A percentile compares a stretch with the other conserved stretches of the same genome.
Evolutionary conservation across 306 rosid genomes (phyloP).

Genomic region (Luffa aegyptiaca): DNA sequence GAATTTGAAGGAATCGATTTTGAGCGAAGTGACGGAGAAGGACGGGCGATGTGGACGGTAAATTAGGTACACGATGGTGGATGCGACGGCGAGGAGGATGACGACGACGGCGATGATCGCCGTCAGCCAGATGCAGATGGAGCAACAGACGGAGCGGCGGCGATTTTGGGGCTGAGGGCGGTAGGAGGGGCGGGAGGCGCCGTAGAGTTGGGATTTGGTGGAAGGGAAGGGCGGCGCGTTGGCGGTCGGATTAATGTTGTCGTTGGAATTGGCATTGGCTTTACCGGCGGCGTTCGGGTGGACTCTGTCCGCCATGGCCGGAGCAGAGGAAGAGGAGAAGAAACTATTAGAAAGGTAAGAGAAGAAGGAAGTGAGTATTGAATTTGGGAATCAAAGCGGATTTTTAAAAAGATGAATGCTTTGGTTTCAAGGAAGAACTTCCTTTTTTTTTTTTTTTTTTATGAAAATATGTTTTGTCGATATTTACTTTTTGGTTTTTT

Average conservation of each 20-base stretch:
- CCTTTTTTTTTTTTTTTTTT: background rate
- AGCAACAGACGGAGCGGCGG: slow-evolving; percentile 42
- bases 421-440: slow-evolving; percentile 6
- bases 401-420: background rate
- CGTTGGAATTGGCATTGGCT: background rate
- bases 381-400: background rate
- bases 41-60: slow-evolving; percentile 47
- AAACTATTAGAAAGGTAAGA: background rate
- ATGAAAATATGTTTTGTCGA: background rate
- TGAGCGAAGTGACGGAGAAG: slow-evolving; percentile 28
- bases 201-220: slow-evolving; percentile 53
- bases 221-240: slow-evolving; percentile 39
- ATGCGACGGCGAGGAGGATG: slow-evolving; percentile 33
- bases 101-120: slow-evolving; percentile 33
- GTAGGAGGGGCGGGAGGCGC: slow-evolving; percentile 62
- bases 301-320: slow-evolving; percentile 55
- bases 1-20: slow-evolving; percentile 20
- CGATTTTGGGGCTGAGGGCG: slow-evolving; percentile 45
- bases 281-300: slow-evolving; percentile 33
- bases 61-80: slow-evolving; percentile 42
- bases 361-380: background rate
- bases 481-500: background rate
- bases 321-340: background rate
- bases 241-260: background rate
- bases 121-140: slow-evolving; percentile 42